Conservation (phyloP, 78 protist genomes). For the Corallochytrium limacisporum region DNA sequence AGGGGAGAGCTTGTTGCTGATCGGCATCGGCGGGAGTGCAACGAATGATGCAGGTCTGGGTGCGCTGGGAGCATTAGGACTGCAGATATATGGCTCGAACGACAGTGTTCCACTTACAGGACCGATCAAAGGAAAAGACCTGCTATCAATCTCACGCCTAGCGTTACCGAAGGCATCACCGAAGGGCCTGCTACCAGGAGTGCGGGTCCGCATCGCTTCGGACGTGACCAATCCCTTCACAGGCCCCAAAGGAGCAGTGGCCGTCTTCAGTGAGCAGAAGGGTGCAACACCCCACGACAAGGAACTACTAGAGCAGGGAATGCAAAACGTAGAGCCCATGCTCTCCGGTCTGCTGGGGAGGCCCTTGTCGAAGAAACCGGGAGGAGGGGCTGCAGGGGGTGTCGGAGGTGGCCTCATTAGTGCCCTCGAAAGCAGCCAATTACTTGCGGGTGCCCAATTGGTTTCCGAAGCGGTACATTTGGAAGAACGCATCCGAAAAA, state of each 20-base stretch:
- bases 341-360: not conserved
- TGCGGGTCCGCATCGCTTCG: not conserved
- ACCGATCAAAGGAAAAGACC: not conserved
- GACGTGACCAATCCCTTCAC: constrained; percentile 5
- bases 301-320: not conserved
- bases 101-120: not conserved
- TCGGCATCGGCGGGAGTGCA: constrained; percentile 10
- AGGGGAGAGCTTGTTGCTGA: not conserved
- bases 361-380: not conserved
- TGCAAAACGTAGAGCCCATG: not conserved
- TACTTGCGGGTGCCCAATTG: not conserved
- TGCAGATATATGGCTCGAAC: not conserved
- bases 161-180: not conserved
- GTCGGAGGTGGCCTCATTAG: not conserved
- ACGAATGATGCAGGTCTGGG: constrained; percentile 8
- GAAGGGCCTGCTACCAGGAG: not conserved
- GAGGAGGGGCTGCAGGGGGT: constrained; percentile 15
- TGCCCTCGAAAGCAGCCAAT: too few relatives aligned
- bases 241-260: not conserved
- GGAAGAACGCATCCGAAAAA: not conserved
- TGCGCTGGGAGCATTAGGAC: not conserved
- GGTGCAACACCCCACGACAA: not conserved
- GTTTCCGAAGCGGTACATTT: not conserved
- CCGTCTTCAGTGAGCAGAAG: not conserved
- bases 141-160: not conserved